Evolutionary conservation across 1,139 yeast species (phyloP).

Genomic region (Meyerozyma smithsonii): DNA sequence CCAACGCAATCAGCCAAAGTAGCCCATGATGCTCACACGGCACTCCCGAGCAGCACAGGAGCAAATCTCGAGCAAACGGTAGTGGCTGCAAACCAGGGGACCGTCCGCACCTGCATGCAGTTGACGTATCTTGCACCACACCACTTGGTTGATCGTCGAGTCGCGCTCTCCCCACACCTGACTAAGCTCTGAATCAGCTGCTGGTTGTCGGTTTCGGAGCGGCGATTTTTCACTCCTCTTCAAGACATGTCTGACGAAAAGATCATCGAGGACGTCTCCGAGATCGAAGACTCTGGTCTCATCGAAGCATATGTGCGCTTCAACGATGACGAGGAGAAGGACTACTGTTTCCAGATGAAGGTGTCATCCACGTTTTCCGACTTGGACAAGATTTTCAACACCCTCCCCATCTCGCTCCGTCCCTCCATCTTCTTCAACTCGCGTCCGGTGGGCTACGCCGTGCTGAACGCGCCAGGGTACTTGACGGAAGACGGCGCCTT

Average conservation of each 20-base stretch:
- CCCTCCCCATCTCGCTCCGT: conserved; percentile 69
- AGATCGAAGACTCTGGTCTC: conserved; percentile 23
- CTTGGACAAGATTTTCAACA: conserved; percentile 55
- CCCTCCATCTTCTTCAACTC: conserved; percentile 72
- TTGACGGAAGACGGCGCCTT: conserved; percentile 81
- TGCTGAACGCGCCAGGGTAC: conserved; percentile 77
- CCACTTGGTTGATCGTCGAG: too few species aligned
- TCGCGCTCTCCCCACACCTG: conserved; percentile 1
- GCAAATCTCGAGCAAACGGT: too few species aligned
- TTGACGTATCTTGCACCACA: too few species aligned
- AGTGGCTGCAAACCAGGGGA: too few species aligned
- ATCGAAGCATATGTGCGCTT: conserved; percentile 77
- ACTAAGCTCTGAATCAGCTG: neutral
- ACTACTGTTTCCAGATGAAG: conserved; percentile 78
- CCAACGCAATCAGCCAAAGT: too few species aligned
- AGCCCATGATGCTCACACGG: too few species aligned
- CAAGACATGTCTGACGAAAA: conserved; percentile 7
- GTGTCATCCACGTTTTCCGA: conserved; percentile 54
- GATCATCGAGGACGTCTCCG: conserved; percentile 13
- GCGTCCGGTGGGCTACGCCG: conserved; percentile 59
- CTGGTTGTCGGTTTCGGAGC: neutral
- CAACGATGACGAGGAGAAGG: conserved; percentile 80
- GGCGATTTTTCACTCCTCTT: neutral
- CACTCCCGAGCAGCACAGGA: too few species aligned
- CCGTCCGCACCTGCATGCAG: too few species aligned